A percentile compares a stretch with the other conserved stretches of the same genome.
These are phyloP conservation scores for Entomortierella chlamydospora DNA, from an alignment of 192 early-diverging fungal genomes.

Conservation along the genomic window DNA sequence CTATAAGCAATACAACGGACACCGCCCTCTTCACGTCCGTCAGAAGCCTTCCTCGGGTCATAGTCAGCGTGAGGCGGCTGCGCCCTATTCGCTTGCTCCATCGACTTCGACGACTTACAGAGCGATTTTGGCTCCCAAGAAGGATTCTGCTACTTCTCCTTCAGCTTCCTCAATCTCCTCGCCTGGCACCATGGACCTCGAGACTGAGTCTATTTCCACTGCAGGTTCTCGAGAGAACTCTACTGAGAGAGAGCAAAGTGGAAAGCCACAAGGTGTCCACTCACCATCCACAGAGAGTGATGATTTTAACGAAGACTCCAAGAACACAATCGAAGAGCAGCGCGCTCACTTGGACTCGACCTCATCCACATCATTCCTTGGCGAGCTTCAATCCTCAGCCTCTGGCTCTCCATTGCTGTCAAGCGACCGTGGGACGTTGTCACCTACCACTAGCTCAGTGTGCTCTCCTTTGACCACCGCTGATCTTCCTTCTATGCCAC, in stretches of 20 bases:
- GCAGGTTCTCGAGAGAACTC: constrained; percentile 1
- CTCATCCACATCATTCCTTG: background rate
- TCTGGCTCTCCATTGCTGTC: constrained; percentile 22
- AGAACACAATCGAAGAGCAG: constrained; percentile 1
- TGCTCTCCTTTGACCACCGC: constrained; percentile 23
- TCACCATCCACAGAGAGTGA: constrained; percentile 3
- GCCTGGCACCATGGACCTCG: constrained; percentile 14
- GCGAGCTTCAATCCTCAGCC: constrained; percentile 5
- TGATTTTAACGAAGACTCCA: constrained; percentile 2
- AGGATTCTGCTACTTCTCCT: constrained; percentile 6
- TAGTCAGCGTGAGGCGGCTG: constrained; percentile 21
- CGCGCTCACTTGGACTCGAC: background rate
- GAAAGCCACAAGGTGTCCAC: background rate
- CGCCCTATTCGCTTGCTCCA: constrained; percentile 22
- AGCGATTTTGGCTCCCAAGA: constrained; percentile 22
- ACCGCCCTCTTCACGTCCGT: constrained; percentile 78
- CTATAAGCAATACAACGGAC: constrained; percentile 88
- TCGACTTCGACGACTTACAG: constrained; percentile 7
- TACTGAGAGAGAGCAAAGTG: background rate
- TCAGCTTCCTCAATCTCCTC: constrained; percentile 16
- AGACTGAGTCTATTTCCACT: constrained; percentile 15
- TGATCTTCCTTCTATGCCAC: background rate
- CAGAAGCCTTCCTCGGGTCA: constrained; percentile 47
- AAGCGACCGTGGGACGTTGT: constrained; percentile 6
- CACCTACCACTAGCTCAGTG: constrained; percentile 17